These are phyloP conservation scores for Moniliophthora roreri DNA, from an alignment of 1,284 basidiomycete species.

Conservation along the genomic window DNA sequence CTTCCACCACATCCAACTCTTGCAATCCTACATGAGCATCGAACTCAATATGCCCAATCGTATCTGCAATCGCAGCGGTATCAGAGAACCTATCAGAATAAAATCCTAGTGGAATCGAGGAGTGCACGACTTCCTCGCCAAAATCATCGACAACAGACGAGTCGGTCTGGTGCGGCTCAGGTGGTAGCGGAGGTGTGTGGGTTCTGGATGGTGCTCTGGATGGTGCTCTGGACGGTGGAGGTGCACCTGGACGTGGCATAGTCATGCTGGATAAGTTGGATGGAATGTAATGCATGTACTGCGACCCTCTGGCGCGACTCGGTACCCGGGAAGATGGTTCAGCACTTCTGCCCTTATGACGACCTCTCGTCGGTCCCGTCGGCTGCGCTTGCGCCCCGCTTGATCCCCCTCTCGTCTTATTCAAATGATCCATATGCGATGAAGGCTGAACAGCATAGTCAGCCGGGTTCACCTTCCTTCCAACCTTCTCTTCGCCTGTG, in stretches of 20 bases:
- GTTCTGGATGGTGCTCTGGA: background rate
- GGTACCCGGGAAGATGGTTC: background rate
- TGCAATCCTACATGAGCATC: background rate
- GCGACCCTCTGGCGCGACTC: slow-evolving; percentile 1
- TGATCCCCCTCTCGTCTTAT: background rate
- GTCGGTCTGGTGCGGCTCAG: no score
- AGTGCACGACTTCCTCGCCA: background rate
- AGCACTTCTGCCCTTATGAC: background rate
- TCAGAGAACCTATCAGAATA: background rate
- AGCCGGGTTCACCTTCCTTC: background rate
- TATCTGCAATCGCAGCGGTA: background rate
- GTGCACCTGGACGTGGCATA: background rate
- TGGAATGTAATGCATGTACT: slow-evolving; percentile 6
- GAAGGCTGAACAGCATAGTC: slow-evolving; percentile 3
- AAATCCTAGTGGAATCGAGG: slow-evolving; percentile 1
- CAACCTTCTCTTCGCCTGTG: background rate
- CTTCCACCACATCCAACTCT: slow-evolving; percentile 1
- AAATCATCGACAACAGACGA: background rate
- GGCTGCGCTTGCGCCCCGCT: background rate
- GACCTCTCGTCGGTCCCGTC: background rate
- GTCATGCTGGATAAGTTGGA: slow-evolving; percentile 2
- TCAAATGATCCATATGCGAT: slow-evolving; percentile 1
- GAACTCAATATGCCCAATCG: background rate
- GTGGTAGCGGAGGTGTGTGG: background rate
- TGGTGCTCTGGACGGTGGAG: background rate